Evolutionary conservation across 768 basidiomycete species (phyloP).

Genomic region (Amyloporia xantha): DNA sequence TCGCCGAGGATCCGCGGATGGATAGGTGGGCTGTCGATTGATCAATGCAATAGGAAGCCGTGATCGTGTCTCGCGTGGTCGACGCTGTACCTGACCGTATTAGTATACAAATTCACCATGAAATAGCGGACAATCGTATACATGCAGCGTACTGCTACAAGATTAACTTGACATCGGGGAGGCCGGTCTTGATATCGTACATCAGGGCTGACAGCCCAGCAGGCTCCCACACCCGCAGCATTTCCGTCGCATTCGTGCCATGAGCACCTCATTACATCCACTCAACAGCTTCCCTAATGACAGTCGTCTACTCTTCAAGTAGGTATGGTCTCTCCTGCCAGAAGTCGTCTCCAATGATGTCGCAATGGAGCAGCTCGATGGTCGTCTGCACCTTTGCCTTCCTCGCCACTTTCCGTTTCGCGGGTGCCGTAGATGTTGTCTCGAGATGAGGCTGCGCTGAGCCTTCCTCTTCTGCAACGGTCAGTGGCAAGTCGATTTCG

Average conservation of each 20-base stretch:
- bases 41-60: not conserved
- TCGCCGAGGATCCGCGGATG: no score
- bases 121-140: no score
- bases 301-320: constrained; percentile 36
- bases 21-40: no score
- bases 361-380: constrained; percentile 67
- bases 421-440: constrained; percentile 13
- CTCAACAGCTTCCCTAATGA: no score
- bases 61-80: not conserved
- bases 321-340: constrained; percentile 61
- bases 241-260: no score
- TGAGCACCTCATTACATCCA: no score
- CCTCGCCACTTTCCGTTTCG: constrained; percentile 14
- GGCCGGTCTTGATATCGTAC: no score
- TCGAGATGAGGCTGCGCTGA: not conserved
- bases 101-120: not conserved
- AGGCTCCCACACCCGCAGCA: no score
- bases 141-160: no score
- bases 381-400: constrained; percentile 32
- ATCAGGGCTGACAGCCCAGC: no score
- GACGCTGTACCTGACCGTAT: not conserved
- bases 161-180: no score
- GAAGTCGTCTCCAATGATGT: constrained; percentile 77
- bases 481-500: not conserved
- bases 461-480: not conserved